A percentile compares a stretch with the other conserved stretches of the same genome.
phyloP scores from a whole-genome alignment of 2,329 filamentous ascomycete species.

The Lecanicillium sp. region DNA sequence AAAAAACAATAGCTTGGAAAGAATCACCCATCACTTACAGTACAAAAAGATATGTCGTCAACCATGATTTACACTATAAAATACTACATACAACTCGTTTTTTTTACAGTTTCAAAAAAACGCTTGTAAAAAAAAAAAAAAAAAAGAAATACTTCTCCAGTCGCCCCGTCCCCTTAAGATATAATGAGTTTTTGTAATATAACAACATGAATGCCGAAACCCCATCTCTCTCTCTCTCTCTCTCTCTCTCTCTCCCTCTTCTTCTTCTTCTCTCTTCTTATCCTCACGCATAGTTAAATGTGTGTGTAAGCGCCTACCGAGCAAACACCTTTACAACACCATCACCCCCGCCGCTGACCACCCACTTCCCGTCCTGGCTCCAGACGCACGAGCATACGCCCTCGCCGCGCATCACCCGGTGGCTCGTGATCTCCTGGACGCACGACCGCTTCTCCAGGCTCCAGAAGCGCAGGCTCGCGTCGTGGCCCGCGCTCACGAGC shows the following conservation, averaged over 20 bases:
- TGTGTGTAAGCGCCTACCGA: slow-evolving; percentile 34
- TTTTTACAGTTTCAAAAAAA: slow-evolving; percentile 7
- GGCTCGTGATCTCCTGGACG: slow-evolving; percentile 89
- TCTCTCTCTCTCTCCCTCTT: not conserved
- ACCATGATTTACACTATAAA: slow-evolving; percentile 13
- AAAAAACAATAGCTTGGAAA: no score
- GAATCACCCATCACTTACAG: no score
- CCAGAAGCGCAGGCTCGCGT: slow-evolving; percentile 95
- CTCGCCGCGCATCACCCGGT: slow-evolving; percentile 91
- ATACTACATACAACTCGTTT: slow-evolving; percentile 5
- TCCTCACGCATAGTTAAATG: no score
- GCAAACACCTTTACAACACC: slow-evolving; percentile 91
- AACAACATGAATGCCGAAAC: no score
- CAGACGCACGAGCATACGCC: slow-evolving; percentile 92
- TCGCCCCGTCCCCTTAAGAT: not conserved
- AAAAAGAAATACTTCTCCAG: not conserved
- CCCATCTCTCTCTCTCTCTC: not conserved
- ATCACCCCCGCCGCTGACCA: slow-evolving; percentile 90
- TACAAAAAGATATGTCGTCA: not conserved
- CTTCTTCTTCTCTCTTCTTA: not conserved
- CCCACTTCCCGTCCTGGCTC: slow-evolving; percentile 92
- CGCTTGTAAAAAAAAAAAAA: slow-evolving; percentile 1
- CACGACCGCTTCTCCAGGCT: slow-evolving; percentile 91
- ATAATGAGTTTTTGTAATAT: no score
- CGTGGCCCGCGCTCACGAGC: slow-evolving; percentile 91